Conservation (phyloP, 108 stramenopile genomes). For the Fragilaria crotonensis region DNA sequence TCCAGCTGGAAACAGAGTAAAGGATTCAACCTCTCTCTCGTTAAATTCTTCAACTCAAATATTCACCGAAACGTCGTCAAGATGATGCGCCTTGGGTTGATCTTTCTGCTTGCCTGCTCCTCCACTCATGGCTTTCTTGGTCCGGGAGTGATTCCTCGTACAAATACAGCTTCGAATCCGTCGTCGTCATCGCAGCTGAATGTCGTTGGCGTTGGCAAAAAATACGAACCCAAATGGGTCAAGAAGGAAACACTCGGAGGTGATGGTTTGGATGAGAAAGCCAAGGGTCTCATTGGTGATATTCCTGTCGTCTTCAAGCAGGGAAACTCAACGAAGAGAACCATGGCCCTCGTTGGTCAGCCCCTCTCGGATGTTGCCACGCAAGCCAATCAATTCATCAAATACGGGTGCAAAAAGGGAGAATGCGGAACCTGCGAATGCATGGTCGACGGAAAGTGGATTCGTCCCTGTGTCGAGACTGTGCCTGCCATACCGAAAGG, state of each 20-base stretch:
- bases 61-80: too few species aligned
- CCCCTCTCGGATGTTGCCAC: constrained; percentile 70
- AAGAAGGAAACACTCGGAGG: constrained; percentile 76
- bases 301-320: constrained; percentile 75
- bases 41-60: too few species aligned
- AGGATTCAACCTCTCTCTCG: too few species aligned
- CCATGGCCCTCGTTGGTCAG: constrained; percentile 69
- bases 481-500: constrained; percentile 39
- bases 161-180: too few species aligned
- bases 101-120: too few species aligned
- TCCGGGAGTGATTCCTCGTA: too few species aligned
- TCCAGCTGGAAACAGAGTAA: too few species aligned
- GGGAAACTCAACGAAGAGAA: constrained; percentile 55
- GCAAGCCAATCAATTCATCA: constrained; percentile 85
- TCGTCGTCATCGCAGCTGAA: too few species aligned
- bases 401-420: constrained; percentile 89
- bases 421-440: constrained; percentile 89
- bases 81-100: too few species aligned
- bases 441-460: constrained; percentile 75
- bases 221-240: constrained; percentile 77
- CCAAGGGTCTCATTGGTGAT: constrained; percentile 62
- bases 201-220: constrained; percentile 11
- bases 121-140: too few species aligned
- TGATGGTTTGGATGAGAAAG: constrained; percentile 25
- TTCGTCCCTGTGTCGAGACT: constrained; percentile 62